A percentile compares a stretch with the other conserved stretches of the same genome.
Conservation (phyloP, 1,139 yeast species). For the Saccharomyces hybrid region DNA sequence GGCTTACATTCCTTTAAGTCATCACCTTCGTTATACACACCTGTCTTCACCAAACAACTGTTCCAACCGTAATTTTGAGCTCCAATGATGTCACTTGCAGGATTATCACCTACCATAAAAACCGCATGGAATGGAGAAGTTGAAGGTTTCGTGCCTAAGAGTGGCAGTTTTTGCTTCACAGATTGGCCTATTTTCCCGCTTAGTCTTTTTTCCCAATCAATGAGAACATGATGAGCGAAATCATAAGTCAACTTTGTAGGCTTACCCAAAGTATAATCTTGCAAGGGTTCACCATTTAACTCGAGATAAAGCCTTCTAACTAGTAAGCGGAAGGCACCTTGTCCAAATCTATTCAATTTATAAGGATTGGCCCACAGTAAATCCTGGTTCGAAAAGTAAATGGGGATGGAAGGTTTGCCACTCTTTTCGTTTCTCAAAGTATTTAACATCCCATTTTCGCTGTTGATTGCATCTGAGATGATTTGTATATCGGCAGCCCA, state of each 20-base stretch:
- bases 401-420: conserved; percentile 59
- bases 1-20: conserved; percentile 34
- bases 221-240: conserved; percentile 67
- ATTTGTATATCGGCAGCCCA: conserved; percentile 82
- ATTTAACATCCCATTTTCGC: conserved; percentile 58
- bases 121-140: conserved; percentile 41
- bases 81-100: conserved; percentile 84
- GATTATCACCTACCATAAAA: conserved; percentile 96
- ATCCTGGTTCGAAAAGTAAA: conserved; percentile 81
- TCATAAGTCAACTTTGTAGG: conserved; percentile 77
- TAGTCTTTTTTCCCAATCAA: conserved; percentile 46
- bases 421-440: conserved; percentile 39
- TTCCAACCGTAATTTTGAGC: conserved; percentile 87
- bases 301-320: conserved; percentile 57
- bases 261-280: conserved; percentile 68
- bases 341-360: conserved; percentile 75
- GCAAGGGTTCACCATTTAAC: conserved; percentile 45
- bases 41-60: conserved; percentile 73
- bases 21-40: conserved; percentile 74
- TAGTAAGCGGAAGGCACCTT: conserved; percentile 73
- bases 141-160: conserved; percentile 20
- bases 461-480: conserved; percentile 60
- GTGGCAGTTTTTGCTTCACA: conserved; percentile 17
- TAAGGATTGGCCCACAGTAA: conserved; percentile 88
- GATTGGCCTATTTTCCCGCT: conserved; percentile 16